These are phyloP conservation scores for Camellia japonica DNA, from an alignment of 148 eudicot genomes.

Conservation along the genomic window DNA sequence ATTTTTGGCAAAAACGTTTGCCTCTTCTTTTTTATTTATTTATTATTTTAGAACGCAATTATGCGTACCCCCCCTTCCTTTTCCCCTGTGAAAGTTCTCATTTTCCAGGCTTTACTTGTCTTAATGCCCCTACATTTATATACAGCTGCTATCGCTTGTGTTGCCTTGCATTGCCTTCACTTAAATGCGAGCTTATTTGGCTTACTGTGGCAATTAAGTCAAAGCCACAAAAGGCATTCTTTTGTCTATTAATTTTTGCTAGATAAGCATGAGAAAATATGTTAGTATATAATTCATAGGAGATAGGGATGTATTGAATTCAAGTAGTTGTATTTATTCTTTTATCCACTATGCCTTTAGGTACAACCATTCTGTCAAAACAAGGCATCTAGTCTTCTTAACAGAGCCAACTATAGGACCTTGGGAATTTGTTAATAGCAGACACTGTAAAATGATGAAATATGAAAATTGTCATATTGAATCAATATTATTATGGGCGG, in stretches of 20 bases:
- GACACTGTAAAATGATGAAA: background rate
- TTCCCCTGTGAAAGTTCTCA: background rate
- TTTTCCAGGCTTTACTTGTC: background rate
- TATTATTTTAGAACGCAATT: too few relatives aligned
- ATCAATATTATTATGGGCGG: background rate
- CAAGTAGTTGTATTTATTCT: background rate
- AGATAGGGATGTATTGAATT: background rate
- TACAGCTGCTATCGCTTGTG: background rate
- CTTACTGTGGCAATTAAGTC: background rate
- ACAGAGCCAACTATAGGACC: background rate
- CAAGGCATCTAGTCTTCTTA: background rate
- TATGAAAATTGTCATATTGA: background rate
- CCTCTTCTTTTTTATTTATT: too few relatives aligned
- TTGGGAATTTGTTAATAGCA: background rate
- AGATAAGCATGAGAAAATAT: background rate
- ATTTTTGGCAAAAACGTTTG: too few relatives aligned
- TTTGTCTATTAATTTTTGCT: background rate
- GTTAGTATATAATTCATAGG: background rate
- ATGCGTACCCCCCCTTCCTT: background rate
- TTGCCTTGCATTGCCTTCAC: too few relatives aligned
- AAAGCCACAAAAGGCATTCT: background rate
- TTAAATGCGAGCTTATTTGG: too few relatives aligned
- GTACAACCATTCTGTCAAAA: background rate
- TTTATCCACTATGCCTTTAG: background rate
- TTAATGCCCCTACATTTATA: background rate